phyloP scores from a whole-genome alignment of 306 rosid genomes.

The Comarum palustre region DNA sequence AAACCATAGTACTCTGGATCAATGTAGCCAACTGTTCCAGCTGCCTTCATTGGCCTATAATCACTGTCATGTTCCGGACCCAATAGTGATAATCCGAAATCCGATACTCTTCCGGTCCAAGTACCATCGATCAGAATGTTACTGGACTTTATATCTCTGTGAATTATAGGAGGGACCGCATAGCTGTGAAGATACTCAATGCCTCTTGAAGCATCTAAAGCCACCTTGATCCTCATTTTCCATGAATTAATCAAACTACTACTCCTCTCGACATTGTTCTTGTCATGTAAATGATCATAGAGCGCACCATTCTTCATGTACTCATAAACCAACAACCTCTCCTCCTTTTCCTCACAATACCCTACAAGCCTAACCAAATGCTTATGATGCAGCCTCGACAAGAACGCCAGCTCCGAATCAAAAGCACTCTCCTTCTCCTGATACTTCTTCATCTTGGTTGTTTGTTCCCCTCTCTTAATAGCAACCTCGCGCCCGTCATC shows the following conservation, averaged over 20 bases:
- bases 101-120: conserved; percentile 86
- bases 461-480: conserved; percentile 64
- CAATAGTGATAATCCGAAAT: conserved; percentile 80
- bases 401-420: conserved; percentile 80
- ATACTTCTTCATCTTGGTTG: conserved; percentile 48
- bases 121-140: conserved; percentile 67
- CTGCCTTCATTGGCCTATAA: conserved; percentile 55
- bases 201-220: conserved; percentile 84
- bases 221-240: conserved; percentile 84
- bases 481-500: conserved; percentile 78
- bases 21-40: conserved; percentile 85
- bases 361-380: conserved; percentile 88
- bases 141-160: conserved; percentile 84
- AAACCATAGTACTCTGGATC: conserved; percentile 96
- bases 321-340: conserved; percentile 80
- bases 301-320: conserved; percentile 89
- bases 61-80: conserved; percentile 58
- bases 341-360: conserved; percentile 77
- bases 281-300: conserved; percentile 66
- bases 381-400: conserved; percentile 86
- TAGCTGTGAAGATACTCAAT: conserved; percentile 88
- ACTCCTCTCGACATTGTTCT: conserved; percentile 55
- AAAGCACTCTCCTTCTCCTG: conserved; percentile 92
- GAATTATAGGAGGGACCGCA: conserved; percentile 93
- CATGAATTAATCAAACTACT: conserved; percentile 62